These are phyloP conservation scores for Debaryomyces castellii DNA, from an alignment of 805 yeast species.

Conservation along the genomic window DNA sequence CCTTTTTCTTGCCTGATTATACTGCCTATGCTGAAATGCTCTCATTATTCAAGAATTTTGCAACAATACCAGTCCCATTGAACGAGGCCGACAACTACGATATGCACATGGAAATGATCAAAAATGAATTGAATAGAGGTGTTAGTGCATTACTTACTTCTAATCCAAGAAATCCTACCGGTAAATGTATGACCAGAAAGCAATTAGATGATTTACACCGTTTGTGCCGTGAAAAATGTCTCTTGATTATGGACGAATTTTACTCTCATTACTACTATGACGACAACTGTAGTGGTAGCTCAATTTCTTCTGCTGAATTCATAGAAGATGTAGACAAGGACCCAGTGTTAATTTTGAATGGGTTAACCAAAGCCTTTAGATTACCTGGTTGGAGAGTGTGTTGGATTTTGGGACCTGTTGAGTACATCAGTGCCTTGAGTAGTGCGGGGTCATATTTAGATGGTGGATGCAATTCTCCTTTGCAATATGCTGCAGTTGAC, in stretches of 20 bases:
- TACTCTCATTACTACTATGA: slow-evolving; percentile 59
- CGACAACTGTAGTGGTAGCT: slow-evolving; percentile 52
- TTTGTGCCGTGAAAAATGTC: slow-evolving; percentile 52
- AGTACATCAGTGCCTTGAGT: slow-evolving; percentile 52
- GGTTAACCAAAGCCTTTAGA: slow-evolving; percentile 59
- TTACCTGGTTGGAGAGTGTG: slow-evolving; percentile 66
- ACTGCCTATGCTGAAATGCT: slow-evolving; percentile 68
- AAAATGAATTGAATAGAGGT: slow-evolving; percentile 54
- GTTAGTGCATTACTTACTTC: slow-evolving; percentile 59
- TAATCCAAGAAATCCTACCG: slow-evolving; percentile 65
- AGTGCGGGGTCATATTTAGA: slow-evolving; percentile 61
- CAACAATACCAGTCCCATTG: slow-evolving; percentile 63
- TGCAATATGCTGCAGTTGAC: slow-evolving; percentile 59
- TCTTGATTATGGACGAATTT: slow-evolving; percentile 64
- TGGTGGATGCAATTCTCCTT: slow-evolving; percentile 62
- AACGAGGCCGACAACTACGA: slow-evolving; percentile 57
- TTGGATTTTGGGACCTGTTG: slow-evolving; percentile 64
- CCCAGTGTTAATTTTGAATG: slow-evolving; percentile 60
- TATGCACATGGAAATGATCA: slow-evolving; percentile 51
- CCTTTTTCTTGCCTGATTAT: slow-evolving; percentile 62
- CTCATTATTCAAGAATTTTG: slow-evolving; percentile 59
- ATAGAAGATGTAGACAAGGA: slow-evolving; percentile 56
- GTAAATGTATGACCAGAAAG: slow-evolving; percentile 47
- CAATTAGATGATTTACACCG: slow-evolving; percentile 51
- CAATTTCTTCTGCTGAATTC: slow-evolving; percentile 49